These are phyloP conservation scores for Aureococcus anophagefferens DNA, from an alignment of 108 stramenopile species.

Conservation along the genomic window DNA sequence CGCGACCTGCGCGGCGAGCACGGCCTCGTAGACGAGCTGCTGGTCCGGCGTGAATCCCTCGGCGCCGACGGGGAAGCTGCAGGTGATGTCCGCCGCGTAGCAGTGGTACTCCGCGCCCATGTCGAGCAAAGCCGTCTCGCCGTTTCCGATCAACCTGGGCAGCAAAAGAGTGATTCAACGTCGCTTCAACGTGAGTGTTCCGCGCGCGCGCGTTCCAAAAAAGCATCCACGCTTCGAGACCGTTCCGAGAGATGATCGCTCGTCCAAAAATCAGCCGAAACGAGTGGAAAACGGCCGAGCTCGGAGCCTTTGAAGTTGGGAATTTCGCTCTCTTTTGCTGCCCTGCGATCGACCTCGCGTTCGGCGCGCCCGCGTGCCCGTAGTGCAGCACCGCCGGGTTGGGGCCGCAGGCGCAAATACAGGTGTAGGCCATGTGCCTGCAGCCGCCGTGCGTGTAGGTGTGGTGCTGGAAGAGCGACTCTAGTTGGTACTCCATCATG, in stretches of 20 bases:
- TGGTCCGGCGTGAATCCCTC: conserved; percentile 69
- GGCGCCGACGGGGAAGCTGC: conserved; percentile 64
- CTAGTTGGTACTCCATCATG: conserved; percentile 89
- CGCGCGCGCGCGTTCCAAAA: no score
- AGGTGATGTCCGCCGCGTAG: conserved; percentile 88
- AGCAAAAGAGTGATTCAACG: no score
- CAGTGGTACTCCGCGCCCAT: conserved; percentile 97
- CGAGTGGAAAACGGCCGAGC: no score
- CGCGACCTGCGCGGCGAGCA: conserved; percentile 67
- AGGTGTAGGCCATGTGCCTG: conserved; percentile 70
- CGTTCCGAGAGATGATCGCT: no score
- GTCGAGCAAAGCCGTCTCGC: conserved; percentile 81
- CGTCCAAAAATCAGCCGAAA: no score
- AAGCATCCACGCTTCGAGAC: no score
- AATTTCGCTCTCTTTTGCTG: no score
- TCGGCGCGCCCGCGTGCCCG: conserved; percentile 89
- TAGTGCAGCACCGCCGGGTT: conserved; percentile 79
- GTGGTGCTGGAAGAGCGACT: conserved; percentile 83
- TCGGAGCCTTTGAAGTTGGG: no score
- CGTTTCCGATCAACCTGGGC: conserved; percentile 41
- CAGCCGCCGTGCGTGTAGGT: conserved; percentile 51
- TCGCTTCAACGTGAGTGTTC: no score
- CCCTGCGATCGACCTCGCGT: conserved; percentile 54
- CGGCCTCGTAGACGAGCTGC: conserved; percentile 64
- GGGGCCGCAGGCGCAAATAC: conserved; percentile 86